phyloP scores from a whole-genome alignment of 148 eudicot species.

The Beta vulgaris region DNA sequence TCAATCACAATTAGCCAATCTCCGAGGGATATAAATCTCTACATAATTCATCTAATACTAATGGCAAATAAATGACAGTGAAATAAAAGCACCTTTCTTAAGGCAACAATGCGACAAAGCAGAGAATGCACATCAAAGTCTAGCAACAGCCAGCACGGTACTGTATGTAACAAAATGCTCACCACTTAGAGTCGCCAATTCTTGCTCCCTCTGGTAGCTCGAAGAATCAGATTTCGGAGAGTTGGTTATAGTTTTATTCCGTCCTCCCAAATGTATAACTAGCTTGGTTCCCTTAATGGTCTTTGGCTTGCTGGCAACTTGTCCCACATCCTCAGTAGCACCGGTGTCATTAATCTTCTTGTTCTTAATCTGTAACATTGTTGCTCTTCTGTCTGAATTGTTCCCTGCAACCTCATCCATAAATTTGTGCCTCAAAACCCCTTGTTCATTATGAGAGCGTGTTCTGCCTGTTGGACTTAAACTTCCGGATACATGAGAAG shows the following conservation, averaged over 20 bases:
- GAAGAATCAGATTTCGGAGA: constrained; percentile 81
- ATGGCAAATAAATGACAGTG: background rate
- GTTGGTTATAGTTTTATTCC: constrained; percentile 49
- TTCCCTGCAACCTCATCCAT: constrained; percentile 47
- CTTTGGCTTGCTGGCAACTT: constrained; percentile 42
- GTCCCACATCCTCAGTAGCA: constrained; percentile 42
- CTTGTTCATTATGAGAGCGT: constrained; percentile 47
- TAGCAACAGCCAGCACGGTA: background rate
- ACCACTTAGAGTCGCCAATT: constrained; percentile 54
- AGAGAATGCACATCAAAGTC: background rate
- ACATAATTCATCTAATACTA: background rate
- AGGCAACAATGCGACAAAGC: background rate
- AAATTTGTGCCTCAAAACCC: constrained; percentile 50
- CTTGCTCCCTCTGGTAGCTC: constrained; percentile 59
- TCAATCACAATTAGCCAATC: background rate
- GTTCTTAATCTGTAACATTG: constrained; percentile 51
- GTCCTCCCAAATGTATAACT: constrained; percentile 86
- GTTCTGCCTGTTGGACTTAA: constrained; percentile 44
- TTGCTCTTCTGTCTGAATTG: constrained; percentile 37
- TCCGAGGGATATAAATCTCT: background rate
- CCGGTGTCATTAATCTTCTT: constrained; percentile 35
- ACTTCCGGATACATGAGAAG: constrained; percentile 49
- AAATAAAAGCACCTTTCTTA: background rate
- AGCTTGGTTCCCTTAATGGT: constrained; percentile 67
- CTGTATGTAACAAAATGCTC: constrained; percentile 19